Conservation (phyloP, 192 early-diverging fungal genomes). For the Kappamyces sp. region DNA sequence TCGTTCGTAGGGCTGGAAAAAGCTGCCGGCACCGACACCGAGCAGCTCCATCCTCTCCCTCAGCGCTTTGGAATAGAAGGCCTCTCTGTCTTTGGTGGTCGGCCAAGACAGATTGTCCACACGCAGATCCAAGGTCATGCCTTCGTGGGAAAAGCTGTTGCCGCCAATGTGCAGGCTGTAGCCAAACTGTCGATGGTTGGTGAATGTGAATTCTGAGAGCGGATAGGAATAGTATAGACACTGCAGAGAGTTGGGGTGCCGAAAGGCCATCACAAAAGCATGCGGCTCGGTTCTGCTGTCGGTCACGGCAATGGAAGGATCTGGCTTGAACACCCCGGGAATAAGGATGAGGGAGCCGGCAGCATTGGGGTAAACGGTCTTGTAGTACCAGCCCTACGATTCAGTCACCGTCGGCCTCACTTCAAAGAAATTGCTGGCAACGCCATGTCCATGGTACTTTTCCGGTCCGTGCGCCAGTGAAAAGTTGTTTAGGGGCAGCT, state of each 20-base stretch:
- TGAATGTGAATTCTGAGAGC: slow-evolving; percentile 24
- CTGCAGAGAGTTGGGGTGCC: slow-evolving; percentile 8
- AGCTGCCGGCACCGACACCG: not conserved
- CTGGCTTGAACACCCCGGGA: slow-evolving; percentile 28
- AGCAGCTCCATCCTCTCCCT: not conserved
- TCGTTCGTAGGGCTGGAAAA: slow-evolving; percentile 3
- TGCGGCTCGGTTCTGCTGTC: slow-evolving; percentile 19
- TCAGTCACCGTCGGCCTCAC: slow-evolving; percentile 19
- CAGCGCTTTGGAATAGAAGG: slow-evolving; percentile 18
- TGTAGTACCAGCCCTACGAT: slow-evolving; percentile 36
- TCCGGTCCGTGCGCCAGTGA: slow-evolving; percentile 3
- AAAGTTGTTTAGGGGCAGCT: slow-evolving; percentile 13
- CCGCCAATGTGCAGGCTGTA: slow-evolving; percentile 10
- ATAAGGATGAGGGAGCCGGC: slow-evolving; percentile 31
- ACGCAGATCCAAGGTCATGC: slow-evolving; percentile 28
- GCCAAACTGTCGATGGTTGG: slow-evolving; percentile 7
- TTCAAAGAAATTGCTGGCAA: slow-evolving; percentile 9
- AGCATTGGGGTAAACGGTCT: slow-evolving; percentile 19
- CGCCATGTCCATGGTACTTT: slow-evolving; percentile 14
- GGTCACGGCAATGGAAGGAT: not conserved
- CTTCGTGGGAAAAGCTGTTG: slow-evolving; percentile 34
- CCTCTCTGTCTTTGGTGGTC: slow-evolving; percentile 27
- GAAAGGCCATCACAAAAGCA: slow-evolving; percentile 36
- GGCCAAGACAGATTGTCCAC: slow-evolving; percentile 23
- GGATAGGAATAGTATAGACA: slow-evolving; percentile 39